Base-by-base conservation (phyloP, 805 yeast species). In the Hanseniaspora thailandica region DNA sequence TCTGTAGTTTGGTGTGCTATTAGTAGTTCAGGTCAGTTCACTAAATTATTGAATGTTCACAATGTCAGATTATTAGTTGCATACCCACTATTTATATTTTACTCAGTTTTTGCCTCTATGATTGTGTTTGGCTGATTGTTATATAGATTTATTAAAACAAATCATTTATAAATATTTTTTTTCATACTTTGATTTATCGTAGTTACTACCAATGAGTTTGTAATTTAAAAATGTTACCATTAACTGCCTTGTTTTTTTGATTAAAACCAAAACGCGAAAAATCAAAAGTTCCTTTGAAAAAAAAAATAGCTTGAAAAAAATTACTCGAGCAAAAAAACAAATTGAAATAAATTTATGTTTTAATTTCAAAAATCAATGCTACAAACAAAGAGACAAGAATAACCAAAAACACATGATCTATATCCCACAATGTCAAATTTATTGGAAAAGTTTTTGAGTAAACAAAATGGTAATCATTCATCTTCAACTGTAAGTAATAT, bases 21-120 rank as follows among this genome's bases (percentile, higher is more conserved):
- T 69, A 80, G 97, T 0, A 86, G 97, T 0, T 85, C 96, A 12
- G 97, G 96, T 1, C 84, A 93, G 63, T 86, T 93, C 59, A 93
- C 87, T 55, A 78, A 90, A 10, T 88, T 86, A 26, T 73, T 93
- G 62, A 86, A 81, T 62, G 73, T 93, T 55, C 80, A 82, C 49
- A 86, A 88, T 60, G 95, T 90, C 57, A 80, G 98, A 62, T 82
- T 84, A 5, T 76, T 93, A 57, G 84, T 93, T 55, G 98, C 97
- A 1, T 93, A 93, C 63, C 98, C 98, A 1, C 73, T 93, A 62
- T 81, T 84, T 13, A 78, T 93, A 70, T 90, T 90, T 65, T 93
- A 93, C 73, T 80, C 89, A 55, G 89, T 90, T 2, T 93, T 93
- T 74, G 96, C 97, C 31, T 74, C 93, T 59, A 88, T 93, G 95